phyloP scores from a whole-genome alignment of 495 filamentous ascomycete species.

The Podospora pseudocomata region DNA sequence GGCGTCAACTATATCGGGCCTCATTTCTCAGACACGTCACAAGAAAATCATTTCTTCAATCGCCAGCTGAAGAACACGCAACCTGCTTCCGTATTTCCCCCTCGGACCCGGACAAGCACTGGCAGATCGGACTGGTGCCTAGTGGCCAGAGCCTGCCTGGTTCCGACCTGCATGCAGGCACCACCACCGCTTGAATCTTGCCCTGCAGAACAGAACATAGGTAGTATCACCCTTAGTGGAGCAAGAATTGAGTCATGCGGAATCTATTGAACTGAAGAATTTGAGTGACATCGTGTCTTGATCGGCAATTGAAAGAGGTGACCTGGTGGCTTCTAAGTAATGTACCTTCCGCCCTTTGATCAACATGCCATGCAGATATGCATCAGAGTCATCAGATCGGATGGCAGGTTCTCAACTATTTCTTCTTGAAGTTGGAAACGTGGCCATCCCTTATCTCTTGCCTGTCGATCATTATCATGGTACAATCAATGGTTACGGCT shows the following conservation, averaged over 20 bases:
- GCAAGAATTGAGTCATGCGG: neutral
- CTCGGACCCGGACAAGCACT: too few relatives aligned
- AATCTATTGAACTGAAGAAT: neutral
- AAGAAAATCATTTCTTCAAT: neutral
- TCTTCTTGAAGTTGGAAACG: neutral
- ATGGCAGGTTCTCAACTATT: neutral
- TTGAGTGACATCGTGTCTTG: neutral
- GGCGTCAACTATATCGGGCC: neutral
- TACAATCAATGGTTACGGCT: too few relatives aligned
- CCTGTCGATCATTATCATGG: neutral
- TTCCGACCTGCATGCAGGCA: neutral
- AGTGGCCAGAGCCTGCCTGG: neutral
- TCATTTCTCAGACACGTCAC: neutral
- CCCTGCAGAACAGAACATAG: neutral
- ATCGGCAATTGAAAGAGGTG: neutral
- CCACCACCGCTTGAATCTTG: neutral
- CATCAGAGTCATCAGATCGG: too few relatives aligned
- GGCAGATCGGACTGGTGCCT: slow-evolving; percentile 1
- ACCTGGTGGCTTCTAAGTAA: neutral
- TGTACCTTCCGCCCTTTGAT: neutral
- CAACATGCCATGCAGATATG: neutral
- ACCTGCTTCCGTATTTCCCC: neutral
- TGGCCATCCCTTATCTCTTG: neutral
- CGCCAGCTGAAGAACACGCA: neutral
- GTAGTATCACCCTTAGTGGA: neutral